Percentiles rank a stretch among this genome's conserved stretches.
phyloP scores from a whole-genome alignment of 2,329 filamentous ascomycete genomes.

The Cryphonectria naterciae region DNA sequence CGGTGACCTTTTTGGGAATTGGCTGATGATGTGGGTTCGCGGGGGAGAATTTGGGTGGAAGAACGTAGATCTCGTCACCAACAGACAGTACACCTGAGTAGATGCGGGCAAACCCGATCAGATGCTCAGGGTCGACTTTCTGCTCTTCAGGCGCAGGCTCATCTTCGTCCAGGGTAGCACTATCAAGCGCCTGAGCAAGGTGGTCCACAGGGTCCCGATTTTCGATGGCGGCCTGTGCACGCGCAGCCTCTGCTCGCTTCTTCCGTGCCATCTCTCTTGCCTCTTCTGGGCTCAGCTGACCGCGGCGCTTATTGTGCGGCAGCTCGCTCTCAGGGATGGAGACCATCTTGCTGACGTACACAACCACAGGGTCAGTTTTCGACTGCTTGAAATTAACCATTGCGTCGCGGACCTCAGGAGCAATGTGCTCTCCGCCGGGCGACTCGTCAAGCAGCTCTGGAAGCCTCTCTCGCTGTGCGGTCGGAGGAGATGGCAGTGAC shows the following conservation, averaged over 20 bases:
- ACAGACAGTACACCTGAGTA: constrained; percentile 90
- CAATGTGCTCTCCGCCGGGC: constrained; percentile 74
- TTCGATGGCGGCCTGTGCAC: constrained; percentile 66
- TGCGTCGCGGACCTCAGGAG: constrained; percentile 71
- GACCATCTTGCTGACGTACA: constrained; percentile 98
- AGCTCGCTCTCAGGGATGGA: constrained; percentile 92
- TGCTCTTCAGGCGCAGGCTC: constrained; percentile 46
- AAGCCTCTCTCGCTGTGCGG: constrained; percentile 78
- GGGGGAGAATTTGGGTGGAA: constrained; percentile 92
- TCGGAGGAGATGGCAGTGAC: constrained; percentile 81
- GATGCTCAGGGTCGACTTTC: constrained; percentile 76
- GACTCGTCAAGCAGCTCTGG: constrained; percentile 79
- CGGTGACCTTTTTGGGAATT: constrained; percentile 78
- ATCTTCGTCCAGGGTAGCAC: constrained; percentile 61
- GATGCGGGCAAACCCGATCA: constrained; percentile 92
- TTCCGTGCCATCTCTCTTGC: constrained; percentile 84
- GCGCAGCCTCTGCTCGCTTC: constrained; percentile 87
- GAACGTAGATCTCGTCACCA: constrained; percentile 87
- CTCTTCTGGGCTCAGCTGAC: constrained; percentile 83
- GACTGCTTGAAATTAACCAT: constrained; percentile 79
- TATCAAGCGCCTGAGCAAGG: constrained; percentile 64
- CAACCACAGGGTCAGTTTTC: constrained; percentile 77
- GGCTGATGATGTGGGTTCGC: constrained; percentile 72
- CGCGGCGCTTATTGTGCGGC: constrained; percentile 79
- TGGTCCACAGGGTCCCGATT: constrained; percentile 54